A percentile compares a stretch with the other conserved stretches of the same genome.
phyloP scores from a whole-genome alignment of 2,329 filamentous ascomycete species.

The Stromatinia cepivora region DNA sequence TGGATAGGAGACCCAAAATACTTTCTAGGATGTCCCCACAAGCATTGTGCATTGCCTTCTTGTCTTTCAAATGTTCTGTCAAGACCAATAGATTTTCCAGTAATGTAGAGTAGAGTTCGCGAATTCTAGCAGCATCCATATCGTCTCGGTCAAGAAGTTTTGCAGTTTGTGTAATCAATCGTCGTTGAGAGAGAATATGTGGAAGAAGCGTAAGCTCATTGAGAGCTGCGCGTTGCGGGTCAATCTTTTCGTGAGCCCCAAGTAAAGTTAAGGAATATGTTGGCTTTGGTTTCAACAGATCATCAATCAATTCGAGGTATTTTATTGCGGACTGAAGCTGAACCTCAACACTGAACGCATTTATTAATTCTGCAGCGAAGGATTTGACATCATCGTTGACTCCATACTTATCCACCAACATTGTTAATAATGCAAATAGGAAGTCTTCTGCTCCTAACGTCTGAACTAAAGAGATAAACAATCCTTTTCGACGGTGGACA shows the following conservation, averaged over 20 bases:
- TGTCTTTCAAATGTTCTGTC: slow-evolving; percentile 61
- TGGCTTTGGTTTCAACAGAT: slow-evolving; percentile 75
- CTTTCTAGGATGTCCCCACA: slow-evolving; percentile 73
- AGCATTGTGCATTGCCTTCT: slow-evolving; percentile 55
- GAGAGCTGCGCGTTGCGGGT: slow-evolving; percentile 53
- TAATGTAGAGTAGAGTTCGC: slow-evolving; percentile 67
- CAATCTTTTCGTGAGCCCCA: slow-evolving; percentile 54
- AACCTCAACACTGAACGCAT: slow-evolving; percentile 69
- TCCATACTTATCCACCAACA: slow-evolving; percentile 88
- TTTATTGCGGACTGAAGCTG: slow-evolving; percentile 78
- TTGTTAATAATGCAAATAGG: slow-evolving; percentile 80
- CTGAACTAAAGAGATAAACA: slow-evolving; percentile 83
- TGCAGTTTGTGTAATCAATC: slow-evolving; percentile 56
- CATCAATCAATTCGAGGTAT: slow-evolving; percentile 71
- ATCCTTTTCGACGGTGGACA: slow-evolving; percentile 73
- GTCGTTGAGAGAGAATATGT: slow-evolving; percentile 57
- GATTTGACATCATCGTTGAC: slow-evolving; percentile 69
- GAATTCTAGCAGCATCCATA: slow-evolving; percentile 65
- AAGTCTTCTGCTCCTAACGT: slow-evolving; percentile 86
- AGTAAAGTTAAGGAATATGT: slow-evolving; percentile 72
- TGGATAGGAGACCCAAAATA: slow-evolving; percentile 81
- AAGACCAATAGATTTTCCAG: slow-evolving; percentile 66
- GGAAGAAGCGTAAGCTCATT: slow-evolving; percentile 59
- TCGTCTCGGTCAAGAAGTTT: slow-evolving; percentile 61
- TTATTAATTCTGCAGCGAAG: slow-evolving; percentile 75